Conservation (phyloP, 2,329 filamentous ascomycete species). For the Cladobotryum protrusum region DNA sequence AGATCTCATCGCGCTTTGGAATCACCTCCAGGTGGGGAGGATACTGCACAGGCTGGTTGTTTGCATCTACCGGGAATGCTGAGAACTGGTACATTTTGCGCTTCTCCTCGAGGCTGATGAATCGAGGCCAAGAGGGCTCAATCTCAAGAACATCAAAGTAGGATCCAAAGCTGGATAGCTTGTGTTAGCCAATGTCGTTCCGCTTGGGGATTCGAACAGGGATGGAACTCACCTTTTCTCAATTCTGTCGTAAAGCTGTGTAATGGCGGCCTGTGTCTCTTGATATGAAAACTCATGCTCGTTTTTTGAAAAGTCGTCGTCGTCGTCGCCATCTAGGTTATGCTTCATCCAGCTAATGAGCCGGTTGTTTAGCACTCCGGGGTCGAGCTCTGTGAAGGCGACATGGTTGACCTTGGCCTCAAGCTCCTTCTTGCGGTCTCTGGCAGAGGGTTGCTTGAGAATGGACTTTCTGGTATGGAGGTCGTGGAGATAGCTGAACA, state of each 20-base stretch:
- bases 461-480: conserved; percentile 12
- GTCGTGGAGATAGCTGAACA: background rate
- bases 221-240: conserved; percentile 25
- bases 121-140: conserved; percentile 28
- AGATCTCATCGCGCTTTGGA: conserved; percentile 20
- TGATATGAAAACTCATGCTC: conserved; percentile 23
- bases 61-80: conserved; percentile 17
- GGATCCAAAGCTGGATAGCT: conserved; percentile 23
- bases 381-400: conserved; percentile 27
- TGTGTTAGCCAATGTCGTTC: background rate
- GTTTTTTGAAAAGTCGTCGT: conserved; percentile 15
- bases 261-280: conserved; percentile 29
- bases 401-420: conserved; percentile 20
- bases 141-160: conserved; percentile 29
- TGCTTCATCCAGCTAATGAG: conserved; percentile 25
- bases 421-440: conserved; percentile 21
- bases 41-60: conserved; percentile 22
- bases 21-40: conserved; percentile 27
- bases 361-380: conserved; percentile 28
- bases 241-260: conserved; percentile 28
- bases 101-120: conserved; percentile 23
- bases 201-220: no score
- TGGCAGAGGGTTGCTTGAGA: conserved; percentile 22
- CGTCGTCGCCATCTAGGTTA: conserved; percentile 19
- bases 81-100: conserved; percentile 25